These are phyloP conservation scores for Epicoccum sorghinum DNA, from an alignment of 2,329 filamentous ascomycete genomes.

Conservation along the genomic window DNA sequence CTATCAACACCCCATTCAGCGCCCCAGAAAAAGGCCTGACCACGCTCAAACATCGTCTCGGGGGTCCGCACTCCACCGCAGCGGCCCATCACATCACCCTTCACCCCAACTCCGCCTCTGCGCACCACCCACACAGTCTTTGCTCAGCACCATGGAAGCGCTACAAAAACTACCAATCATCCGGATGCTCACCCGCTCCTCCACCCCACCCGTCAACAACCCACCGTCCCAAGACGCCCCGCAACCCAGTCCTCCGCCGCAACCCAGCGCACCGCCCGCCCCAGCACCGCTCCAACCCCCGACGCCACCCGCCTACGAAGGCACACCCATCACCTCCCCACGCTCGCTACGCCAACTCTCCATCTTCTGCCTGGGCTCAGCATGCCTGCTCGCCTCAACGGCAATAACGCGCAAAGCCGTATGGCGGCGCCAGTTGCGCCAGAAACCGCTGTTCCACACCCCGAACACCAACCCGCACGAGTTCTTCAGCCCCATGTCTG, in stretches of 20 bases:
- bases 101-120: constrained; percentile 1
- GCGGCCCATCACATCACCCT: background rate
- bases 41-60: constrained; percentile 7
- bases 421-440: constrained; percentile 63
- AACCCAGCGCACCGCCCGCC: constrained; percentile 1
- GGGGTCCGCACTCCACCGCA: constrained; percentile 27
- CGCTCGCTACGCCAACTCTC: constrained; percentile 68
- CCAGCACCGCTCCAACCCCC: background rate
- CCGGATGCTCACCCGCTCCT: constrained; percentile 32
- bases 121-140: constrained; percentile 13
- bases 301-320: constrained; percentile 30
- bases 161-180: constrained; percentile 27
- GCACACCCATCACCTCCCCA: constrained; percentile 49
- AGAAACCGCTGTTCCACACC: constrained; percentile 74
- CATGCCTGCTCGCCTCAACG: constrained; percentile 75
- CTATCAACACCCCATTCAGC: constrained; percentile 5
- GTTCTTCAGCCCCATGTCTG: constrained; percentile 66
- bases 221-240: constrained; percentile 3
- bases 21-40: background rate
- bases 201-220: constrained; percentile 26
- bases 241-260: constrained; percentile 6
- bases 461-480: constrained; percentile 58
- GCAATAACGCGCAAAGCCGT: constrained; percentile 69
- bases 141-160: constrained; percentile 26
- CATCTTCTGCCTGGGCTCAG: constrained; percentile 75